Conservation (phyloP, 169 alveolate genomes). For the Plasmodium yoelii region DNA sequence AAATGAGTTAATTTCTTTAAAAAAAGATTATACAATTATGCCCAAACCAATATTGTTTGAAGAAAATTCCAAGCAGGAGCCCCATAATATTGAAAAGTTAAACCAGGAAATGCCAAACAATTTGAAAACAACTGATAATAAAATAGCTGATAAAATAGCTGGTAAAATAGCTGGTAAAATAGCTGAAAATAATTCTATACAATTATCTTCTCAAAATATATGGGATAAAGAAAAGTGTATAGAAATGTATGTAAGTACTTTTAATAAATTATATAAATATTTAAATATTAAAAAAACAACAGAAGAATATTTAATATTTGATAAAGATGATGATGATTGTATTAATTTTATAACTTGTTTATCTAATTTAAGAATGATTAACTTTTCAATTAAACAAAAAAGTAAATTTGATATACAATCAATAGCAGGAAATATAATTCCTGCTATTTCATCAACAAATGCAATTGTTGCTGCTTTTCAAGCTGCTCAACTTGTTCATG, state of each 20-base stretch:
- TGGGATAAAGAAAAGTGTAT: constrained; percentile 60
- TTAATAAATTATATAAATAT: constrained; percentile 36
- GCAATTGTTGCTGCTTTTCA: constrained; percentile 95
- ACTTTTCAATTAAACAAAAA: constrained; percentile 88
- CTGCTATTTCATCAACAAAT: constrained; percentile 97
- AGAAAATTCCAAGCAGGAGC: too few species aligned
- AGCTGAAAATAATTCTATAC: constrained; percentile 4
- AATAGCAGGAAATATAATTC: constrained; percentile 97
- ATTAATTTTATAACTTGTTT: constrained; percentile 94
- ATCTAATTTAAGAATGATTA: constrained; percentile 92
- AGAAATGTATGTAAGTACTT: constrained; percentile 45
- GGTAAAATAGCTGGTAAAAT: neutral
- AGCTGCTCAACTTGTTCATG: constrained; percentile 89
- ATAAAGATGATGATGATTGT: constrained; percentile 93
- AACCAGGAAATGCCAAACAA: constrained; percentile 3
- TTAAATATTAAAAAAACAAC: constrained; percentile 48
- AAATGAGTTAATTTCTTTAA: constrained; percentile 58
- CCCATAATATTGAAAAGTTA: neutral
- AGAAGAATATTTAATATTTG: constrained; percentile 86
- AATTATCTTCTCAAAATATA: constrained; percentile 42
- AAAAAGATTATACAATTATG: constrained; percentile 44
- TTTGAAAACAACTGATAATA: neutral
- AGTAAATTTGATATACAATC: constrained; percentile 90
- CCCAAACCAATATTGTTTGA: constrained; percentile 51
- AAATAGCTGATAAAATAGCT: neutral